phyloP scores from a whole-genome alignment of 78 protist species.

The Paratrimastix pyriformis region DNA sequence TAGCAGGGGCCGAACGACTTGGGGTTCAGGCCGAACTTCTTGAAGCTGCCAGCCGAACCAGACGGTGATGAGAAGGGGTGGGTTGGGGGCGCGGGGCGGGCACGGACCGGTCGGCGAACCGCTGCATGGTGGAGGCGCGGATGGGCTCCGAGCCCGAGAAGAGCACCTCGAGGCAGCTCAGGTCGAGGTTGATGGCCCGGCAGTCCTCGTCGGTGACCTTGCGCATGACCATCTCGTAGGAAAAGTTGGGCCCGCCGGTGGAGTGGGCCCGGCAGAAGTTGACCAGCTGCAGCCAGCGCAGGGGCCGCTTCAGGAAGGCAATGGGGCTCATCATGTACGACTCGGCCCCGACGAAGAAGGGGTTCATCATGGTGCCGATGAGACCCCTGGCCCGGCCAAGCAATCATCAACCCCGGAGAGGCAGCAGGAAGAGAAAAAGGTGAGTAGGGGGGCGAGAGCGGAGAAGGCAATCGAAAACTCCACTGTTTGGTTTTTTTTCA shows the following conservation, averaged over 20 bases:
- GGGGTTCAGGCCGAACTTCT: too few species aligned
- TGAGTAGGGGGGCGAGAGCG: too few species aligned
- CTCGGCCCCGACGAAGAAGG: neutral
- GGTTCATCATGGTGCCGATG: neutral
- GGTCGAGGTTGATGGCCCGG: neutral
- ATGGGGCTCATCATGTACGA: neutral
- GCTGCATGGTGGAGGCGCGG: neutral
- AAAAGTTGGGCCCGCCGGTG: neutral
- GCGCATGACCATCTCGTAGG: neutral
- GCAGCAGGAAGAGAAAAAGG: too few species aligned
- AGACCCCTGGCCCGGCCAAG: too few species aligned
- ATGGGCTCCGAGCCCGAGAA: neutral
- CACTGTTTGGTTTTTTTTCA: too few species aligned
- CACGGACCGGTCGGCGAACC: neutral
- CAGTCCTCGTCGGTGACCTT: neutral
- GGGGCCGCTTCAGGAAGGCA: neutral
- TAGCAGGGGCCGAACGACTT: neutral
- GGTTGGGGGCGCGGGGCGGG: too few species aligned
- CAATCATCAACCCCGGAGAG: too few species aligned
- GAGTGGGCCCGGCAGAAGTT: neutral
- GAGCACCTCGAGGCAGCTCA: neutral
- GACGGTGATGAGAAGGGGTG: too few species aligned
- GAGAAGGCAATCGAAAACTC: too few species aligned
- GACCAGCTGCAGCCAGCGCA: neutral
- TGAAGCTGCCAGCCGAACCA: neutral